Base-by-base conservation (phyloP, 208 protist species). In the Tritrichomonas foetus region DNA sequence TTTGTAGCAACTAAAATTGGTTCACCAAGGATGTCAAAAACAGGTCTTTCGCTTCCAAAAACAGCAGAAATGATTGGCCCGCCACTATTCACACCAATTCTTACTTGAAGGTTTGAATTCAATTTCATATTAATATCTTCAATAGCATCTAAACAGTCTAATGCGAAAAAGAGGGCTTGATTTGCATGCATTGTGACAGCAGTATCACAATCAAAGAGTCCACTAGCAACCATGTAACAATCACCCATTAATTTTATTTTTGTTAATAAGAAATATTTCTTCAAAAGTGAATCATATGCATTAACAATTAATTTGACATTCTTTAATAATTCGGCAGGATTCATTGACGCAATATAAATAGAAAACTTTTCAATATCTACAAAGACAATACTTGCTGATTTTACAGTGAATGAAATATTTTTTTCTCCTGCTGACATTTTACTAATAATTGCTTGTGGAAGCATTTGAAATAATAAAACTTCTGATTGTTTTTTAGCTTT, bases 1-100 rank as follows among this genome's bases (percentile, higher is more conserved):
- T 22, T 57, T 39, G 20, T 33, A n/a, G 78, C 39, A 11, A 39
- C 47, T 8, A 57, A 33, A 8, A 89, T 33, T 16, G 47, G 14
- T n/a, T 89, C 78, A 39, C 78, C 78, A n/a, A 53, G 33, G 13
- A 89, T 53, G 44, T 89, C 78, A 36, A 89, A 89, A 53, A 89
- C 78, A 36, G 78, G 78, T 57, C 30, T 89, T 57, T 25, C 27
- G 5, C 33, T 47, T 47, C 78, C 78, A 0, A 89, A 20, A 57
- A 89, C 47, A 11, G 47, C 78, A 49, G n/a, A 25, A 3, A n/a
- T 57, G 47, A 89, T 57, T 39, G 78, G 78, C 25, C 78, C 78
- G 27, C 78, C 78, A 20, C 39, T 82, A 27, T 82, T 47, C 14
- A 82, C 39, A 50, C 74, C 74, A 25, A 30, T 30, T 50, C 33